Base-by-base conservation (phyloP, 768 basidiomycete species). In the Rhodosporidiobolus odoratus region DNA sequence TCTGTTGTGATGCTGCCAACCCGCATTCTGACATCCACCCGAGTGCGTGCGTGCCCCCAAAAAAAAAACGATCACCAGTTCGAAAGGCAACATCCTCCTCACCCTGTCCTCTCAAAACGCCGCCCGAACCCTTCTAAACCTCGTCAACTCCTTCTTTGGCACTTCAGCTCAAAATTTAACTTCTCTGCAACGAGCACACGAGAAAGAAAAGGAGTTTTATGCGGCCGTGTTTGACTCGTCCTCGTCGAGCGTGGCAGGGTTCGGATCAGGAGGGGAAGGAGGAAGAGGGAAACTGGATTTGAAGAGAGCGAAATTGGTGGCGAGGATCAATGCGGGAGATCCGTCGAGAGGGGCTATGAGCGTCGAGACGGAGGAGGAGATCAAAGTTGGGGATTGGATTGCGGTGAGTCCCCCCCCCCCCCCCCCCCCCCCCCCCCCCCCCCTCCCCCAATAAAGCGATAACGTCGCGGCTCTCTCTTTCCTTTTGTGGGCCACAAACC, bases 121-220 rank as follows among this genome's bases (percentile, higher is more conserved):
- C 15, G 73, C 73, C 0, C 60, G 61, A 12, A 63, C 64, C 10
- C 62, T 74, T 1, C 65, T 74, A 27, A 48, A 59, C n/a, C 58
- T 47, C 9, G 72, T 74, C 4, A 69, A 74, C 57, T 27, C 62
- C 38, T 53, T 74, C 12, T 66, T 66, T 43, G 70, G 65, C 25
- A 57, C 60, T 5, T 35, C 59, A 21, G 43, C 50, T 2, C n/a
- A 35, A 25, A 61, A 54, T 27, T 45, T 62, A 3, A 25, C 19
- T 6, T 64, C 65, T 3, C 30, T 19, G 2, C 50, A 53, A 21
- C 61, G 65, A 10, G 43, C 37, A 45, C 38, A 69, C 25, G 65
- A 66, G 40, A 74, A 74, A 60, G 73, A 74, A 27, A 74, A 70
- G 43, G 73, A 74, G 52, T 74, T 74, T 32, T 74, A 48, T 35